Base-by-base conservation (phyloP, 78 protist genomes). In the Dictyostelium firmibasis region DNA sequence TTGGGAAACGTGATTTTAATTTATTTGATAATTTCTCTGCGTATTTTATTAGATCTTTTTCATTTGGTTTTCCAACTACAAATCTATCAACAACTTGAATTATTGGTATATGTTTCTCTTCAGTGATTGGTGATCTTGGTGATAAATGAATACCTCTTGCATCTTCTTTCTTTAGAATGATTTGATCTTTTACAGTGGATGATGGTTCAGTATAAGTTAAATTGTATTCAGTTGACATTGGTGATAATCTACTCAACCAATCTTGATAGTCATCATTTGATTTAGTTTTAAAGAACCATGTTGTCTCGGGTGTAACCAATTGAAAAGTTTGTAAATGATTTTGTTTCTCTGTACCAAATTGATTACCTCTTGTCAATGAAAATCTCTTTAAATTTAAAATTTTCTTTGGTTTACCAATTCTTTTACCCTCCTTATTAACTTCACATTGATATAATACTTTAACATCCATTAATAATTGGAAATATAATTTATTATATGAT, bases 1-100 rank as follows among this genome's bases (percentile, higher is more conserved):
- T 92, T 5, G 95, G 95, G 84, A 92, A 92, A 36, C 91, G 74
- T 29, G 85, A 76, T 3, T 50, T 43, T 23, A 92, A 67, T n/a
- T 92, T 69, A 0, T 69, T 53, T 3, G 50, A 31, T 18, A 92
- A 2, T 16, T 43, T 72, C 23, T 35, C 23, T 5, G 95, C 95
- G n/a, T 47, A 36, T 18, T 92, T 76, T 14, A 81, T 76, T 11
- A 92, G 43, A 57, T 74, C 76, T 31, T 77, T 86, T 47, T 31
- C 57, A 25, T 86, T 86, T 44, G 92, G 92, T 38, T 86, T 76
- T 5, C 74, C 35, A 57, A 86, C 20, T 13, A 76, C 6, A 27
- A 53, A 74, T 44, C 62, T 86, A 25, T 47, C 41, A 3, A 75
- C 36, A 9, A 85, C 76, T 76, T 43, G 74, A 74, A 70, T 85